phyloP scores from a whole-genome alignment of 768 basidiomycete species.

The Tricholoma sp. region DNA sequence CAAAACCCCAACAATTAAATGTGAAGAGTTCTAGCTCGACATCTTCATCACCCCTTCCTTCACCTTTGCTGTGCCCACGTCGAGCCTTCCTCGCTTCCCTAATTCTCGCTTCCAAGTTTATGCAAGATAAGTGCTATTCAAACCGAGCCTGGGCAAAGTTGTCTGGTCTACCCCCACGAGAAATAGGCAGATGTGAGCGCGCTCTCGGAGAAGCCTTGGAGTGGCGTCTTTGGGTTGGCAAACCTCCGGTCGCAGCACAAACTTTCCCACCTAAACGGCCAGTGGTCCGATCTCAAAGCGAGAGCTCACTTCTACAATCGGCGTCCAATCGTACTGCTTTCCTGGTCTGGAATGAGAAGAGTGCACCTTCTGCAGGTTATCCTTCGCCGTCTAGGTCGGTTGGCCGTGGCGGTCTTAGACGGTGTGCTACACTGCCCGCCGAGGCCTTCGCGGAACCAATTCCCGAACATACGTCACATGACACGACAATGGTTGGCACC shows the following conservation, averaged over 20 bases:
- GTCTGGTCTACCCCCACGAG: constrained; percentile 78
- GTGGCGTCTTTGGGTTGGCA: constrained; percentile 94
- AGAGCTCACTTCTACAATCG: constrained; percentile 26
- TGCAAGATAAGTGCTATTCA: constrained; percentile 90
- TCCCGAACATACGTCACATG: not conserved
- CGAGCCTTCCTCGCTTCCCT: constrained; percentile 85
- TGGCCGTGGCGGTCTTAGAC: constrained; percentile 26
- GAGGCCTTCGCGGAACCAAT: constrained; percentile 16
- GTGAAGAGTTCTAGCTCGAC: constrained; percentile 4
- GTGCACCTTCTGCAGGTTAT: not conserved
- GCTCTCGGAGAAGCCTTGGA: constrained; percentile 81
- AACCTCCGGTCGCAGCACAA: constrained; percentile 33
- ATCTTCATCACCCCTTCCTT: constrained; percentile 48
- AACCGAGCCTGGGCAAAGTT: constrained; percentile 94
- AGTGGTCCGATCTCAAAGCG: constrained; percentile 49
- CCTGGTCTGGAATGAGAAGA: constrained; percentile 16
- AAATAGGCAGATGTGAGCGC: constrained; percentile 86
- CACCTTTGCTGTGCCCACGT: constrained; percentile 81
- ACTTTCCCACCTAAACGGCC: constrained; percentile 26
- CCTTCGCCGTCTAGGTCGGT: not conserved
- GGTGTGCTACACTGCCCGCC: constrained; percentile 38
- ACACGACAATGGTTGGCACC: not conserved
- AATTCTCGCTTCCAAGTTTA: constrained; percentile 88
- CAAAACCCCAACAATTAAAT: not conserved
- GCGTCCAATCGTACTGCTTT: constrained; percentile 20